Evolutionary conservation across 2,329 filamentous ascomycete genomes (phyloP), one percentile per base, ranked within the genome.

Genomic region (Cytospora paraplurivora): DNA sequence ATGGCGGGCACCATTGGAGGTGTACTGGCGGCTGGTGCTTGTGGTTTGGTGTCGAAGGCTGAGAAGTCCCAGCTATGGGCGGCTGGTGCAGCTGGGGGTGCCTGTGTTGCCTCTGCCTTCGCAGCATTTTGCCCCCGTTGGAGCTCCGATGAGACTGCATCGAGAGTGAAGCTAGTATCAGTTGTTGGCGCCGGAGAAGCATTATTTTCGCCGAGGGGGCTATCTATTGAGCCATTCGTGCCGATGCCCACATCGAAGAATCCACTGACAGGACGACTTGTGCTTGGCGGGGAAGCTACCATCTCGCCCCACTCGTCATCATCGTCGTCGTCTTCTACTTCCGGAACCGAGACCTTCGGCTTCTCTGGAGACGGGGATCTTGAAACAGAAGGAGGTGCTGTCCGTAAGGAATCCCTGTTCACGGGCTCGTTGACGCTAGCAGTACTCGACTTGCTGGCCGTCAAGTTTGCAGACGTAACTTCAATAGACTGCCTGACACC

Each of bases 261-360:
- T 11, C 35, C 47, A 51, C 66, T 63, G 19, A 32, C 37, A n/a
- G 47, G 55, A 34, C 52, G 57, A 32, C 47, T 60, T 11, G 67
- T 61, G 6, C 50, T 64, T 34, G 65, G 58, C 59, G 76, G 78
- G 4, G 79, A 80, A 8, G 75, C 76, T 1, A 87, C 76, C 84
- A 87, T 87, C 65, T 87, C 84, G 2, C 84, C 84, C 84, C 84
- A 87, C 44, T 86, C 84, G 52, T 85, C 83, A 1, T 85, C 82
- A 6, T 84, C 80, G 0, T 79, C 74, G 0, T 72, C 71, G 35
- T 41, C 27, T 32, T 57, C 10, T 6, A 35, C n/a, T 21, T 59
- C 27, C 13, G 51, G 37, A 33, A 34, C 17, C 7, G 32, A 8
- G 10, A 58, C 15, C 13, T 1, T 56, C 5, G 17, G 32, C 34